Evolutionary conservation across 2,329 filamentous ascomycete species (phyloP).

Genomic region (Pezicula radicicola): DNA sequence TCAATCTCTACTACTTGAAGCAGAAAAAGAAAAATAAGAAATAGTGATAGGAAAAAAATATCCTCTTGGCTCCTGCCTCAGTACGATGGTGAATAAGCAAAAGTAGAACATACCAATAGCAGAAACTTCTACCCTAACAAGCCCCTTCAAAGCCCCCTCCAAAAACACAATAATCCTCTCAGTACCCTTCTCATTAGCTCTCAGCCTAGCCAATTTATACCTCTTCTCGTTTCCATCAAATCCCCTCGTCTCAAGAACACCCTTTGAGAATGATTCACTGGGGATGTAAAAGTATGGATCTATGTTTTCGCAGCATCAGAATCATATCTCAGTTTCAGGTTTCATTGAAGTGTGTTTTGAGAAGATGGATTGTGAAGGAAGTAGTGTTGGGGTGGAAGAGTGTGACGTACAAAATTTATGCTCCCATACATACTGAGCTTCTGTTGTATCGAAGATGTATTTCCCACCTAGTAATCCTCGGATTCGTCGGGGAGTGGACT

Average conservation of each 20-base stretch:
- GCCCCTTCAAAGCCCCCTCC: slow-evolving; percentile 3
- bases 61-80: too few species aligned
- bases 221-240: slow-evolving; percentile 32
- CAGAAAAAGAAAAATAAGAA: background rate
- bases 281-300: slow-evolving; percentile 45
- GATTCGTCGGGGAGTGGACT: slow-evolving; percentile 23
- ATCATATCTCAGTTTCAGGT: background rate
- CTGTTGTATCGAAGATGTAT: slow-evolving; percentile 32
- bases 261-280: background rate
- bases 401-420: slow-evolving; percentile 36
- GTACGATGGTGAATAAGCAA: background rate
- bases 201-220: slow-evolving; percentile 11
- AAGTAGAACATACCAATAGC: slow-evolving; percentile 10
- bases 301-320: background rate
- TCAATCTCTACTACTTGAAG: background rate
- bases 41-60: too few species aligned
- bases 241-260: slow-evolving; percentile 25
- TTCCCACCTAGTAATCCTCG: slow-evolving; percentile 19
- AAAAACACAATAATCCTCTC: slow-evolving; percentile 9
- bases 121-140: slow-evolving; percentile 14
- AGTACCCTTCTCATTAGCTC: background rate
- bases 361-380: background rate
- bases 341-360: too few species aligned
- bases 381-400: background rate
- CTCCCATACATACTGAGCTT: slow-evolving; percentile 39